Percentiles rank a stretch among this genome's conserved stretches.
Conservation (phyloP, 306 rosid genomes). For the Quercus suber region DNA sequence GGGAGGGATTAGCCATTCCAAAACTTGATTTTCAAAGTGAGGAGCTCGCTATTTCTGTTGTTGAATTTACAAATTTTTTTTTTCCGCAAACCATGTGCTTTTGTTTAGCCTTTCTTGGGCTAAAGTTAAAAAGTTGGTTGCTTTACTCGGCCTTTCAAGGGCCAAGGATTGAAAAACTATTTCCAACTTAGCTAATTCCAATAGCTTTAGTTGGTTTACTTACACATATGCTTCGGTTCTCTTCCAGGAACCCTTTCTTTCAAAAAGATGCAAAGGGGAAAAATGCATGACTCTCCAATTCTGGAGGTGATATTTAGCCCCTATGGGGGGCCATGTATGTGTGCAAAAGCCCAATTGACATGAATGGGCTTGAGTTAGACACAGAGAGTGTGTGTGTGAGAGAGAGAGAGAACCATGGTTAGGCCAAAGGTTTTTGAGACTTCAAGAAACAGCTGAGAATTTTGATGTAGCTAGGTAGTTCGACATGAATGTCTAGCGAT, state of each 20-base stretch:
- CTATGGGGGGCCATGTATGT: conserved; percentile 52
- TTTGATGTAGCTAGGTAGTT: conserved; percentile 43
- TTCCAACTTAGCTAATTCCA: conserved; percentile 61
- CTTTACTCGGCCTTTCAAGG: conserved; percentile 42
- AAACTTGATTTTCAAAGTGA: conserved; percentile 34
- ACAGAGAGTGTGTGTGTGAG: conserved; percentile 34
- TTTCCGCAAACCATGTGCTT: conserved; percentile 45
- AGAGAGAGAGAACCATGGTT: conserved; percentile 88
- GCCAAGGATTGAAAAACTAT: conserved; percentile 36
- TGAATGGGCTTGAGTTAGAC: conserved; percentile 56
- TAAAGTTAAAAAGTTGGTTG: conserved; percentile 29
- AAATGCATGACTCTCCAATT: conserved; percentile 76
- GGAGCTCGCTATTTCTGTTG: conserved; percentile 37
- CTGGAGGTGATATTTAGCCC: conserved; percentile 47
- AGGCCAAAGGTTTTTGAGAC: conserved; percentile 69
- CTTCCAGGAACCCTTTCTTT: conserved; percentile 45
- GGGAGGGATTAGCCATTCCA: conserved; percentile 41
- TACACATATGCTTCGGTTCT: conserved; percentile 40
- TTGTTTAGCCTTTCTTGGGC: conserved; percentile 53
- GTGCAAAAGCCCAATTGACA: conserved; percentile 52
- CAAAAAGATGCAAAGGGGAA: conserved; percentile 32
- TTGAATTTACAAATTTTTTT: conserved; percentile 47
- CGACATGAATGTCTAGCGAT: conserved; percentile 59
- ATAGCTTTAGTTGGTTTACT: conserved; percentile 51
- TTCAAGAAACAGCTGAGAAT: conserved; percentile 52